Evolutionary conservation across 768 basidiomycete genomes (phyloP).

Genomic region (Leucosporidium creatinivorum): DNA sequence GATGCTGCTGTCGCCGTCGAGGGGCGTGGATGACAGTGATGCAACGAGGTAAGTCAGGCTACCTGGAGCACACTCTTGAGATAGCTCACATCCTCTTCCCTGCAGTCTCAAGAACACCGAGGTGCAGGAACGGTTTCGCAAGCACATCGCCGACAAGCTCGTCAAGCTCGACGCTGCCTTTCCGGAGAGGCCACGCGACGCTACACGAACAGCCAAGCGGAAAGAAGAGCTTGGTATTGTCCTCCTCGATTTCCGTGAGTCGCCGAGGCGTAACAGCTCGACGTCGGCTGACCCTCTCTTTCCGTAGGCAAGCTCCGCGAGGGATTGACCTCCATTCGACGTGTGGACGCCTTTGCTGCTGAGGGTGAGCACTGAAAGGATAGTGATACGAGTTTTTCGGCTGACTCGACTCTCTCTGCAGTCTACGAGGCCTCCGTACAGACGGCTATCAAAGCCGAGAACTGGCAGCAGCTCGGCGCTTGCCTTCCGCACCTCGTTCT

Average conservation of each 20-base stretch:
- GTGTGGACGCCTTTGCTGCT: constrained; percentile 16
- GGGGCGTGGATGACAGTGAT: constrained; percentile 21
- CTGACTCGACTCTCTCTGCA: neutral
- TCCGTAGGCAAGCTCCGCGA: constrained; percentile 28
- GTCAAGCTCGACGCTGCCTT: neutral
- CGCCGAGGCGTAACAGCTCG: accelerated
- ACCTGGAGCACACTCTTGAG: no score
- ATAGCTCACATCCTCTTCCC: neutral
- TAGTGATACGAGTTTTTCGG: neutral
- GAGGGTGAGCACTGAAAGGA: constrained; percentile 13
- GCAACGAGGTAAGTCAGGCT: neutral
- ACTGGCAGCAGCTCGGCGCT: constrained; percentile 21
- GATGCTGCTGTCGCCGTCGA: constrained; percentile 19
- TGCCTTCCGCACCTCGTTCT: constrained; percentile 25
- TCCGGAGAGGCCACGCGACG: constrained; percentile 1
- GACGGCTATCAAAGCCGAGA: constrained; percentile 16
- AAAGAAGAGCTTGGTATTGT: constrained; percentile 25
- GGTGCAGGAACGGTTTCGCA: constrained; percentile 19
- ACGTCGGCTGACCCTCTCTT: neutral
- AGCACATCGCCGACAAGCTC: constrained; percentile 23
- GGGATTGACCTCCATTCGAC: constrained; percentile 18
- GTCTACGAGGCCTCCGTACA: constrained; percentile 21
- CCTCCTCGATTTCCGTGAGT: constrained; percentile 28
- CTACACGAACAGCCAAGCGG: neutral
- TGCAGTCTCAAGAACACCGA: constrained; percentile 11